Percentiles rank a stretch among this genome's conserved stretches.
These are phyloP conservation scores for Viridothelium virens DNA, from an alignment of 495 filamentous ascomycete genomes.

Conservation along the genomic window DNA sequence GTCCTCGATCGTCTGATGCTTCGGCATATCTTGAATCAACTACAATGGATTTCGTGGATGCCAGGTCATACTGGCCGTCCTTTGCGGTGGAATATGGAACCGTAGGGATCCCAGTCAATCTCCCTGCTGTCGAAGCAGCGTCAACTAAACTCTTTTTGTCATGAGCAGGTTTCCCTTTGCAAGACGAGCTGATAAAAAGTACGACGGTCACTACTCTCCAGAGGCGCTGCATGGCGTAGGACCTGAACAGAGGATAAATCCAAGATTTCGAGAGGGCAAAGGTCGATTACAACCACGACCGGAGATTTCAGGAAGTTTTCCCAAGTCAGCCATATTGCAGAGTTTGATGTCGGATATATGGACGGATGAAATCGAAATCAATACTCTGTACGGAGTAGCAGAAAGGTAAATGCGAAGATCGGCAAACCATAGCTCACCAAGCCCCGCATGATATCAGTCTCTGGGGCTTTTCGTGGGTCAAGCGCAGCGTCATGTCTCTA, in stretches of 20 bases:
- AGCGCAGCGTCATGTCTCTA: background rate
- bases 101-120: slow-evolving; percentile 6
- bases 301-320: background rate
- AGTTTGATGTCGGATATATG: background rate
- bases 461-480: background rate
- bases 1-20: slow-evolving; percentile 34
- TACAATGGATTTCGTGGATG: slow-evolving; percentile 27
- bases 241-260: background rate
- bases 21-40: slow-evolving; percentile 39
- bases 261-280: background rate
- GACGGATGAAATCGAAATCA: background rate
- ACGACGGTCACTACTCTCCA: background rate
- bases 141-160: background rate
- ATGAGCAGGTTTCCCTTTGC: background rate
- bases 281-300: background rate
- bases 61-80: background rate
- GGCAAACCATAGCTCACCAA: background rate
- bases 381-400: background rate
- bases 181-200: background rate
- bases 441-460: background rate
- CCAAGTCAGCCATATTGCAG: background rate
- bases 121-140: background rate
- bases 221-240: background rate
- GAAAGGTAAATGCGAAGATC: background rate
- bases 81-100: slow-evolving; percentile 1